phyloP scores from a whole-genome alignment of 495 filamentous ascomycete genomes.

The Penicillium parvum region DNA sequence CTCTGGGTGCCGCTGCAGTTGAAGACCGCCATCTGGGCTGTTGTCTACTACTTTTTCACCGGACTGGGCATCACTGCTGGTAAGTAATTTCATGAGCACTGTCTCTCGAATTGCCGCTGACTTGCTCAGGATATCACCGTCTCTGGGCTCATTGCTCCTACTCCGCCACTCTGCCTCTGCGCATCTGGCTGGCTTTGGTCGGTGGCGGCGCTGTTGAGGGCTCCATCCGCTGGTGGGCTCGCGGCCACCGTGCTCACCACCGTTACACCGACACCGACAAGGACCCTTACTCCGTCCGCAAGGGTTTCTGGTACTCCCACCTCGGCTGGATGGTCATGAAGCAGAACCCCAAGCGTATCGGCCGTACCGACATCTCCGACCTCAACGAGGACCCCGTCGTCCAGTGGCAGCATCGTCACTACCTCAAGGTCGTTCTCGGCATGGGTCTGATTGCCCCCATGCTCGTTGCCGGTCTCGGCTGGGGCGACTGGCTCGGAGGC shows the following conservation, averaged over 20 bases:
- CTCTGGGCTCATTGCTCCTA: conserved; percentile 96
- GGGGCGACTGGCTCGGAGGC: conserved; percentile 87
- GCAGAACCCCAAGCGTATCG: conserved; percentile 89
- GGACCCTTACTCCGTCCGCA: conserved; percentile 98
- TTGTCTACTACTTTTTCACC: conserved; percentile 88
- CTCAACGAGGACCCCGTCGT: conserved; percentile 94
- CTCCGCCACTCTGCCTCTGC: conserved; percentile 80
- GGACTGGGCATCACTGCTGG: conserved; percentile 86
- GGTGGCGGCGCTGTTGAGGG: conserved; percentile 96
- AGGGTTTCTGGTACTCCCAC: conserved; percentile 95
- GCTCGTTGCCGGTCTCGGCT: conserved; percentile 77
- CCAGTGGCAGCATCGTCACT: conserved; percentile 91
- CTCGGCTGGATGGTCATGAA: conserved; percentile 93
- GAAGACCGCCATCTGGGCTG: conserved; percentile 75
- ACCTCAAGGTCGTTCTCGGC: conserved; percentile 79
- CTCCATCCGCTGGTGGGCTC: conserved; percentile 95
- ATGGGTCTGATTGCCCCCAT: conserved; percentile 87
- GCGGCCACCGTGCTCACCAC: conserved; percentile 95
- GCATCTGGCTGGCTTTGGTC: conserved; percentile 86
- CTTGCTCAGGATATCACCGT: conserved; percentile 70
- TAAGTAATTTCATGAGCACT: conserved; percentile 31
- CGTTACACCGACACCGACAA: conserved; percentile 99
- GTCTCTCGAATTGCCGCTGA: conserved; percentile 13
- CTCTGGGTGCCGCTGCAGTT: conserved; percentile 74
- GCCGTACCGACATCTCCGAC: conserved; percentile 94